Evolutionary conservation across 208 protist genomes (phyloP).

Genomic region (Crithidia bombi): DNA sequence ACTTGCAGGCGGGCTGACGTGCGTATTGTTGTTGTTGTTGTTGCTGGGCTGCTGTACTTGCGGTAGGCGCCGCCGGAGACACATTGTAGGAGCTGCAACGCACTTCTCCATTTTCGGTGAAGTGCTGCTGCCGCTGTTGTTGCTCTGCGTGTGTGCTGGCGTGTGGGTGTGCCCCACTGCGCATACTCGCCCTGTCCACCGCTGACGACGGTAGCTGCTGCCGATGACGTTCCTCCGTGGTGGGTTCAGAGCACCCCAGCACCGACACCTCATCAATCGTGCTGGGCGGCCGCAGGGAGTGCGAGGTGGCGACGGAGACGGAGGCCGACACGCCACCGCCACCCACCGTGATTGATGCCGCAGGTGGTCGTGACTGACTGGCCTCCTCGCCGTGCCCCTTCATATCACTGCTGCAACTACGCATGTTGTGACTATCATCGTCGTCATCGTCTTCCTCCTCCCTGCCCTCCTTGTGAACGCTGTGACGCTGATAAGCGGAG

Average conservation of each 20-base stretch:
- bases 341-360: not conserved
- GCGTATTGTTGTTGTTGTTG: conserved; percentile 2
- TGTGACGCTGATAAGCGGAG: not conserved
- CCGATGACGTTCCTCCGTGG: not conserved
- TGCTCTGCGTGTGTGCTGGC: not conserved
- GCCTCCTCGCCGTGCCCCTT: not conserved
- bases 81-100: conserved; percentile 3
- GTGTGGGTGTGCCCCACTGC: not conserved
- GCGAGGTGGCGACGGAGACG: conserved; percentile 14
- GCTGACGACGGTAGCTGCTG: not conserved
- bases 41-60: not conserved
- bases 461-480: not conserved
- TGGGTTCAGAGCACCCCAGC: not conserved
- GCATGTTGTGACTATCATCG: not conserved
- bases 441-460: conserved; percentile 2
- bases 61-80: not conserved
- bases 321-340: conserved; percentile 11
- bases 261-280: conserved; percentile 11
- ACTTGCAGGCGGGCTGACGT: conserved; percentile 19
- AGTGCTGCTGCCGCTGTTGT: not conserved
- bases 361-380: not conserved
- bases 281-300: conserved; percentile 16
- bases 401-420: conserved; percentile 15
- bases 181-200: not conserved
- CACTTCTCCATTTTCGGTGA: not conserved